A percentile compares a stretch with the other conserved stretches of the same genome.
Conservation (phyloP, 495 filamentous ascomycete species). For the Penicillium canariense region DNA sequence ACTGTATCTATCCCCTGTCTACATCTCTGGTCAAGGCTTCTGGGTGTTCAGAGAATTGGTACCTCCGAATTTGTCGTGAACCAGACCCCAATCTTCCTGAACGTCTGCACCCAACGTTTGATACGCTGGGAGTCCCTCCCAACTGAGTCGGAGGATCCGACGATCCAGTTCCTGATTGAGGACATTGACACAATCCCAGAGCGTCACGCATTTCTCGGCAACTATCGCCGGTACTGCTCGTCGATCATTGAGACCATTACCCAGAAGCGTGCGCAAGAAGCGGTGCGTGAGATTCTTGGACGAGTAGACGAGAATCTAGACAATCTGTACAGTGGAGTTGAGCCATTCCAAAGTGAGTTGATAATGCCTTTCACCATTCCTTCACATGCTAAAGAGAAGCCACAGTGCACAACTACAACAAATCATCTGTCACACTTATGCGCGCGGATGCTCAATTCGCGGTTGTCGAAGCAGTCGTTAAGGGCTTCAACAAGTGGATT, state of each 20-base stretch:
- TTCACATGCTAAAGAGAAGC: constrained; percentile 27
- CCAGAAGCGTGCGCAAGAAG: constrained; percentile 73
- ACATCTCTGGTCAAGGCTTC: constrained; percentile 81
- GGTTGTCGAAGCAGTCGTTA: constrained; percentile 86
- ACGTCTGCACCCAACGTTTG: constrained; percentile 72
- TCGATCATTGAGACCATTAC: constrained; percentile 83
- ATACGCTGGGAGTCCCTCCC: constrained; percentile 83
- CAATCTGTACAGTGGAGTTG: constrained; percentile 68
- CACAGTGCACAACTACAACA: constrained; percentile 71
- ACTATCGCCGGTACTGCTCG: constrained; percentile 87
- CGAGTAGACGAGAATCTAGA: constrained; percentile 71
- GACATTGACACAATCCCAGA: constrained; percentile 96
- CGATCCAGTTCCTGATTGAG: constrained; percentile 76
- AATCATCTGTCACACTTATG: constrained; percentile 72
- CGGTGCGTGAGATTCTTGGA: constrained; percentile 77
- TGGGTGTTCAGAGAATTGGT: constrained; percentile 62
- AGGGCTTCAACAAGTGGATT: constrained; percentile 84
- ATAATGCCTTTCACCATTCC: background rate
- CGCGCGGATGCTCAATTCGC: constrained; percentile 85
- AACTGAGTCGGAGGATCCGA: constrained; percentile 74
- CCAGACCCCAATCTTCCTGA: constrained; percentile 72
- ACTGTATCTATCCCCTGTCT: constrained; percentile 88
- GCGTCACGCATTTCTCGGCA: constrained; percentile 93
- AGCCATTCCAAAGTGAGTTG: constrained; percentile 64
- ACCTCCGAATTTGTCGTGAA: constrained; percentile 64